These are phyloP conservation scores for Pittosporum tobira DNA, from an alignment of 129 eudicot species.

Conservation along the genomic window DNA sequence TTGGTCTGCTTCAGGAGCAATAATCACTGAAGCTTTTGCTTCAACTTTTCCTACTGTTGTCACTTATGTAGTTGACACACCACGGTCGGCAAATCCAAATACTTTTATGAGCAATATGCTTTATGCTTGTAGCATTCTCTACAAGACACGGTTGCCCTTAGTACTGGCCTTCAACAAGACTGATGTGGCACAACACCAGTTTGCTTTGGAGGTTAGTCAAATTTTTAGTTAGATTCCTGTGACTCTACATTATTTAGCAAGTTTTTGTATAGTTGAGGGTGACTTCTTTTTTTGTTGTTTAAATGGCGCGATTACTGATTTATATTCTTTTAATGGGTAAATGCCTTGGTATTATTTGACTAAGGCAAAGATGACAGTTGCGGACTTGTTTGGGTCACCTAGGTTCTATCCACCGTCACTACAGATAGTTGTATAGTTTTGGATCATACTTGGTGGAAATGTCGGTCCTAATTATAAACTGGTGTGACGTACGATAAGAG, in stretches of 20 bases:
- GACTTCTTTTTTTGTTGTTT: background rate
- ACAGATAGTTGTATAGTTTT: too few relatives aligned
- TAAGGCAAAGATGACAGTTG: background rate
- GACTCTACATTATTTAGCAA: background rate
- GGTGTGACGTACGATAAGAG: background rate
- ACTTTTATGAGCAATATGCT: constrained; percentile 99
- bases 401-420: too few relatives aligned
- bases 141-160: constrained; percentile 82
- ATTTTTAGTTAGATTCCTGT: background rate
- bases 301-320: too few relatives aligned
- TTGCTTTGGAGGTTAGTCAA: constrained; percentile 70
- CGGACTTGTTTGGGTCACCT: too few relatives aligned
- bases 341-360: too few relatives aligned
- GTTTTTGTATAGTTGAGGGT: background rate
- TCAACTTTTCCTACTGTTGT: constrained; percentile 91
- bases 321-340: too few relatives aligned
- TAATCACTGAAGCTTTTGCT: constrained; percentile 93
- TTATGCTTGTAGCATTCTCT: constrained; percentile 97
- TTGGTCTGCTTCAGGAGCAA: constrained; percentile 99
- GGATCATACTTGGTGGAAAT: too few relatives aligned
- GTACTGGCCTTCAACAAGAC: constrained; percentile 84
- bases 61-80: constrained; percentile 90
- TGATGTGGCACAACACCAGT: constrained; percentile 88
- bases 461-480: background rate
- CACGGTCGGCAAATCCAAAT: constrained; percentile 74